Percentiles rank a stretch among this genome's conserved stretches.
Conservation (phyloP, 768 basidiomycete genomes). For the Rhodotorula toruloides region DNA sequence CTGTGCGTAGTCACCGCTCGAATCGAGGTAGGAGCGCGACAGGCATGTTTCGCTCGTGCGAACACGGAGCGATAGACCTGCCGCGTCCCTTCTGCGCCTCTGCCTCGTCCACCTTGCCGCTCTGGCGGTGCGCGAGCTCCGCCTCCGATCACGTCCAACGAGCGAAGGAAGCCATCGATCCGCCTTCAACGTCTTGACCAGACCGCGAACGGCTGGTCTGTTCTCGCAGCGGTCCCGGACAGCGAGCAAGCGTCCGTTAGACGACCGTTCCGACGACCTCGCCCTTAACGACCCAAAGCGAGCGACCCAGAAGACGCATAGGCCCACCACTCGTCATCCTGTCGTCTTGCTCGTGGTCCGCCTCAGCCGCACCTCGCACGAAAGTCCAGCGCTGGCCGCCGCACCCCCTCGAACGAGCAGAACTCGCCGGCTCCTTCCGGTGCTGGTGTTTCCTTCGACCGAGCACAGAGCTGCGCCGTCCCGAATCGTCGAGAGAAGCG, state of each 20-base stretch:
- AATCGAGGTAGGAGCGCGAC: not conserved
- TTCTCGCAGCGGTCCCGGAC: not conserved
- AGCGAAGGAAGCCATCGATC: not conserved
- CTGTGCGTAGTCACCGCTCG: not conserved
- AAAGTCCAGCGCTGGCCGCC: too few species aligned
- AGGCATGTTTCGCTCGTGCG: not conserved
- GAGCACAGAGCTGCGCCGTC: slow-evolving; percentile 1
- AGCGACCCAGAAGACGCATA: too few species aligned
- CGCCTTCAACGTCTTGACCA: not conserved
- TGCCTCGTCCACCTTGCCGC: not conserved
- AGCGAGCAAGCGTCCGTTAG: not conserved
- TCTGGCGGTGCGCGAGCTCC: not conserved
- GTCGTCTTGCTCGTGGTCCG: too few species aligned
- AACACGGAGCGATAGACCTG: not conserved
- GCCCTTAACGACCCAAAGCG: not conserved
- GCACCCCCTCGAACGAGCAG: not conserved
- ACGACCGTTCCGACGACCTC: not conserved
- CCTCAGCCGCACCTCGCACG: too few species aligned
- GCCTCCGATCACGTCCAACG: too few species aligned
- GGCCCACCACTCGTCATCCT: too few species aligned
- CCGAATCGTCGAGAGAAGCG: too few species aligned
- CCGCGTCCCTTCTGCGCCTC: not conserved
- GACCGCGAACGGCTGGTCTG: not conserved
- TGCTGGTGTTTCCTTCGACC: not conserved
- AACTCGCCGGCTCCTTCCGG: not conserved